Conservation (phyloP, 1,139 yeast genomes). For the Debaryomyces psychrophilus region DNA sequence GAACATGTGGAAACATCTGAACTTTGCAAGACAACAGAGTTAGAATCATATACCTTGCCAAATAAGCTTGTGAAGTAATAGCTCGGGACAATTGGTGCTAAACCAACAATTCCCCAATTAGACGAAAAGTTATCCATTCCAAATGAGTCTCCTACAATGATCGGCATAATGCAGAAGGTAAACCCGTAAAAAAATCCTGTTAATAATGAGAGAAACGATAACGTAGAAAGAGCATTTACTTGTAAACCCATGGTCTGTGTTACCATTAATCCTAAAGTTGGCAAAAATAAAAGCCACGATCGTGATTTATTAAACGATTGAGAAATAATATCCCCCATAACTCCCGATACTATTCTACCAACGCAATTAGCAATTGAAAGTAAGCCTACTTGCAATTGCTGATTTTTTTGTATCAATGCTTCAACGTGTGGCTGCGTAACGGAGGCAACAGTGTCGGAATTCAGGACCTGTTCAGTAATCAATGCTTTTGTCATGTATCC, state of each 20-base stretch:
- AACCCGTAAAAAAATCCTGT: constrained; percentile 63
- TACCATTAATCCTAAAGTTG: constrained; percentile 42
- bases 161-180: constrained; percentile 58
- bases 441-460: constrained; percentile 12
- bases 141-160: constrained; percentile 59
- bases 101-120: constrained; percentile 60
- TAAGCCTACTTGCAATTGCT: constrained; percentile 59
- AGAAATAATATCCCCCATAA: constrained; percentile 53
- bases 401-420: constrained; percentile 46
- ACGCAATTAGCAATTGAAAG: constrained; percentile 56
- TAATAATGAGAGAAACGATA: constrained; percentile 45
- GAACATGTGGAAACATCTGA: constrained; percentile 32
- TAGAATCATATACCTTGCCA: constrained; percentile 55
- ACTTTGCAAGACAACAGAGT: constrained; percentile 26
- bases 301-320: constrained; percentile 48
- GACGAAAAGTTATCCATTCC: constrained; percentile 57
- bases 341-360: constrained; percentile 56
- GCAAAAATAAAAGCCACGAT: constrained; percentile 49
- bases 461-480: constrained; percentile 27
- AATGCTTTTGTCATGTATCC: constrained; percentile 63
- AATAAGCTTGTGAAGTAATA: constrained; percentile 53
- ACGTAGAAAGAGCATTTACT: constrained; percentile 28
- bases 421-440: constrained; percentile 26
- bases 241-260: constrained; percentile 47
- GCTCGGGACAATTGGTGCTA: constrained; percentile 58